Evolutionary conservation across 106 monocot species (phyloP), one percentile per base, ranked within the genome.

Genomic region (Narthecium ossifragum): DNA sequence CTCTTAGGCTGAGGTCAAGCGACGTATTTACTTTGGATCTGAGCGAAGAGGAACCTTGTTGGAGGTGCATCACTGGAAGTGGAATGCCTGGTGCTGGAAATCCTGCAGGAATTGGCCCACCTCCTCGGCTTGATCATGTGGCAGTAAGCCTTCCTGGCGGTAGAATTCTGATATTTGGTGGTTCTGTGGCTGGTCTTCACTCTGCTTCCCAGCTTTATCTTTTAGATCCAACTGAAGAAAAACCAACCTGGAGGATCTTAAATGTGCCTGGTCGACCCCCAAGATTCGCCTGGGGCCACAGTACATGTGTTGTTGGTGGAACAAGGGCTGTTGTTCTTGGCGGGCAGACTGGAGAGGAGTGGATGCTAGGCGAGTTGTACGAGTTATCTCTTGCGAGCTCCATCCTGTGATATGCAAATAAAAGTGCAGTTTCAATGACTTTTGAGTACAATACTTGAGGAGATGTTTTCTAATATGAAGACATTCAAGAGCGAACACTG

Each of bases 61-160:
- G 93, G 93, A 73, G 85, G 47, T 85, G 77, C 62, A 75, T 94
- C 26, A 94, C 93, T 13, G 93, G 93, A 1, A 85, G 85, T 52
- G 85, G 79, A 31, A 94, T 94, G 93, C 93, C 93, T 13, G 93
- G 93, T 46, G 79, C 89, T 4, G 85, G 93, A 54, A 94, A 94
- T 55, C 93, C 89, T 3, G 71, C 83, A 28, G 93, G 93, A 34
- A 68, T 75, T 31, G 72, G 80, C 41, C 93, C 93, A 11, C 93
- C 93, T 31, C 93, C 93, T 6, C 78, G 93, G 36, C 88, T 94
- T 57, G 89, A 89, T 74, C 93, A 94, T 66, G 93, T 94, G 43
- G 88, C 93, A 21, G 80, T 94, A 17, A 85, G 77, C 60, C 69
- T 94, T 27, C 93, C 93, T 8, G 89, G 74, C 2, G 80, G 93